These are phyloP conservation scores for Apiospora kogelbergensis DNA, from an alignment of 2,329 filamentous ascomycete genomes.

Conservation along the genomic window DNA sequence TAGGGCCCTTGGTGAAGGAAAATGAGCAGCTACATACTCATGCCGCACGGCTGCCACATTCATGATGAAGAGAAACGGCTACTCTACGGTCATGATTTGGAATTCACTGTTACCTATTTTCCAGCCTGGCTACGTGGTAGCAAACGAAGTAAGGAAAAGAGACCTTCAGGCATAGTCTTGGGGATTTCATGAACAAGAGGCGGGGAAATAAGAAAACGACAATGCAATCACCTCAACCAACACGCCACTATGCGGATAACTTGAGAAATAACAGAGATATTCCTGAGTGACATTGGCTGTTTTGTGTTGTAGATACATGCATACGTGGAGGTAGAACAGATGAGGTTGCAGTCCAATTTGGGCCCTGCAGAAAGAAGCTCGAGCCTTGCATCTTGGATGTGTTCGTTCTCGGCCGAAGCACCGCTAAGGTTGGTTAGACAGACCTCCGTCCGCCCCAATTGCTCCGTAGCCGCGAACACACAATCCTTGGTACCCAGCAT, in stretches of 20 bases:
- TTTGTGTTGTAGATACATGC: background rate
- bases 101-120: background rate
- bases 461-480: background rate
- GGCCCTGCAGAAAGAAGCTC: constrained; percentile 6
- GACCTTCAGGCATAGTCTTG: background rate
- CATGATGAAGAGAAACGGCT: background rate
- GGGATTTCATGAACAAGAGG: background rate
- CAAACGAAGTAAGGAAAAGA: background rate
- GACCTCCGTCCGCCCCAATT: background rate
- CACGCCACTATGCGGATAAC: background rate
- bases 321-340: background rate
- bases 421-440: background rate
- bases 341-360: background rate
- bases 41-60: background rate
- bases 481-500: background rate
- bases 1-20: background rate
- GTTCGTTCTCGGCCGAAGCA: background rate
- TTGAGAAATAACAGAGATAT: background rate
- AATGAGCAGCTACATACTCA: background rate
- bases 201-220: background rate
- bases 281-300: background rate
- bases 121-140: background rate
- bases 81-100: background rate
- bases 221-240: background rate
- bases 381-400: background rate